These are phyloP conservation scores for Hericium erinaceus DNA, from an alignment of 768 basidiomycete species.

Conservation along the genomic window DNA sequence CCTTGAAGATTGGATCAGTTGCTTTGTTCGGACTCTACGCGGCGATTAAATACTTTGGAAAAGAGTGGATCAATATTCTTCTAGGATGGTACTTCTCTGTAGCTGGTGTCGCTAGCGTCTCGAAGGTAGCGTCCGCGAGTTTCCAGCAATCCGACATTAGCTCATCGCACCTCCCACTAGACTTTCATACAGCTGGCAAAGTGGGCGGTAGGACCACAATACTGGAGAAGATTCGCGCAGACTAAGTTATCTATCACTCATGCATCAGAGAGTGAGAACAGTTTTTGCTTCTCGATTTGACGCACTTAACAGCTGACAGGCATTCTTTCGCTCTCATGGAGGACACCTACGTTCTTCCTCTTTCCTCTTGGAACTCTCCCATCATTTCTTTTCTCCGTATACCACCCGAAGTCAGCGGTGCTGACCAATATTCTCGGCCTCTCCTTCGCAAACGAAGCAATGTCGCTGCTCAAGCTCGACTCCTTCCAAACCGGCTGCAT, in stretches of 20 bases:
- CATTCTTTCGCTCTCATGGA: constrained; percentile 33
- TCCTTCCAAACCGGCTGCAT: constrained; percentile 82
- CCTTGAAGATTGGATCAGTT: constrained; percentile 53
- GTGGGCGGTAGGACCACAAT: constrained; percentile 36
- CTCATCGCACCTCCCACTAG: constrained; percentile 22
- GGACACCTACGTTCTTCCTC: constrained; percentile 48
- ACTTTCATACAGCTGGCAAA: constrained; percentile 41
- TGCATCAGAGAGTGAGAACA: not conserved
- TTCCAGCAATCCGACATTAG: not conserved
- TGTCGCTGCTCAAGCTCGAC: constrained; percentile 76
- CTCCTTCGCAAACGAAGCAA: constrained; percentile 74
- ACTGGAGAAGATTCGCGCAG: constrained; percentile 49
- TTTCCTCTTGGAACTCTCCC: constrained; percentile 55
- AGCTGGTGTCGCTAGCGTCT: constrained; percentile 55
- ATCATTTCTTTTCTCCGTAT: constrained; percentile 52
- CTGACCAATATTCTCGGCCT: constrained; percentile 69
- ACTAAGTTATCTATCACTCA: not conserved
- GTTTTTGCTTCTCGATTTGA: too few relatives aligned
- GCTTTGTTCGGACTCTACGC: constrained; percentile 61
- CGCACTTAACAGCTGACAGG: constrained; percentile 17
- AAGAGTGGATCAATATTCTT: constrained; percentile 75
- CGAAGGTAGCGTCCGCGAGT: constrained; percentile 37
- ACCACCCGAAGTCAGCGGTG: constrained; percentile 46
- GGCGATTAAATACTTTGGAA: constrained; percentile 66
- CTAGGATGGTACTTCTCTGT: constrained; percentile 69